Evolutionary conservation across 768 basidiomycete genomes (phyloP).

Genomic region (Leccinum arenicola): DNA sequence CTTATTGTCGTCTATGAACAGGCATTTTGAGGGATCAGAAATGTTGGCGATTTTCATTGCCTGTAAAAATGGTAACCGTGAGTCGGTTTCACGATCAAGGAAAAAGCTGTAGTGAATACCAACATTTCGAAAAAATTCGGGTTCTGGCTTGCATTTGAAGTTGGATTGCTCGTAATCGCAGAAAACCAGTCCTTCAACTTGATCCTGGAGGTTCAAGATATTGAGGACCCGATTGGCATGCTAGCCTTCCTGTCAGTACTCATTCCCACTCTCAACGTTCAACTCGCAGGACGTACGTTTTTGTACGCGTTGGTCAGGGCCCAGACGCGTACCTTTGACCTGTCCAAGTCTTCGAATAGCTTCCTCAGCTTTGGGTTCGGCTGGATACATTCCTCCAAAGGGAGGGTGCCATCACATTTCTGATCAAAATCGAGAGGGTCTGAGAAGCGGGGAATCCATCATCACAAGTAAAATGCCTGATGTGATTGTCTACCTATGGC

Average conservation of each 20-base stretch:
- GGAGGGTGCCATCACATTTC: conserved; percentile 81
- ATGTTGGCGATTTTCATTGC: conserved; percentile 63
- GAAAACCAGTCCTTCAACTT: conserved; percentile 70
- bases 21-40: conserved; percentile 64
- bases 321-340: conserved; percentile 77
- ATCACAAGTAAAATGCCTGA: background rate
- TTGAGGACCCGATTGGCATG: conserved; percentile 78
- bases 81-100: background rate
- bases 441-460: conserved; percentile 23
- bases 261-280: background rate
- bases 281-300: conserved; percentile 44
- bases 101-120: background rate
- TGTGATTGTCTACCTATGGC: conserved; percentile 53
- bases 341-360: conserved; percentile 77
- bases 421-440: conserved; percentile 84
- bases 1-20: conserved; percentile 78
- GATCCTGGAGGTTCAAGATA: conserved; percentile 70
- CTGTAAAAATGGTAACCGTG: conserved; percentile 32
- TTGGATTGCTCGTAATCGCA: conserved; percentile 70
- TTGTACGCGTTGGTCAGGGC: conserved; percentile 83
- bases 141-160: conserved; percentile 82
- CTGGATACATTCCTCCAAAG: conserved; percentile 74
- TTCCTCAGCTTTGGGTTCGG: conserved; percentile 60
- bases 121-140: conserved; percentile 65
- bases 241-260: conserved; percentile 36